A percentile compares a stretch with the other conserved stretches of the same genome.
Evolutionary conservation across 352 stramenopile genomes (phyloP).

Genomic region (Phytopythium vexans): DNA sequence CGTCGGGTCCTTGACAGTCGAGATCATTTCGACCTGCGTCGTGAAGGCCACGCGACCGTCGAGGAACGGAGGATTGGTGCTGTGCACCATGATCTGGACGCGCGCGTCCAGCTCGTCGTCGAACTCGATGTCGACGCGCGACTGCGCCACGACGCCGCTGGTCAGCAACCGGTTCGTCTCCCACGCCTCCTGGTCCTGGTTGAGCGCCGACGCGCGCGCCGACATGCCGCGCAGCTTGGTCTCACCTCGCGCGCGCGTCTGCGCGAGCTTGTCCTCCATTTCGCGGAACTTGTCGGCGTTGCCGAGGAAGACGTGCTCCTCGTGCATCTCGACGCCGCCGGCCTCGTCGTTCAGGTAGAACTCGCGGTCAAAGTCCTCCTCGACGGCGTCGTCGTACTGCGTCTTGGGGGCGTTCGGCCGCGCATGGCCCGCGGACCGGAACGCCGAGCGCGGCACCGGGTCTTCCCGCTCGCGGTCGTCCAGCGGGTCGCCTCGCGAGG

Average conservation of each 20-base stretch:
- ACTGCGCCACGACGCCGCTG: slow-evolving; percentile 88
- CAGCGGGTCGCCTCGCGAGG: not conserved
- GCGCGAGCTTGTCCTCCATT: slow-evolving; percentile 88
- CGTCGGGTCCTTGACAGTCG: slow-evolving; percentile 94
- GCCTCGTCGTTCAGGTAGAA: slow-evolving; percentile 95
- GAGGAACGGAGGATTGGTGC: slow-evolving; percentile 97
- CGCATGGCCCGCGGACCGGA: slow-evolving; percentile 1
- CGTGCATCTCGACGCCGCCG: slow-evolving; percentile 46
- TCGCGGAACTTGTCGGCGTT: slow-evolving; percentile 89
- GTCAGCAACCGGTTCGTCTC: slow-evolving; percentile 97
- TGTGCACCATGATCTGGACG: slow-evolving; percentile 97
- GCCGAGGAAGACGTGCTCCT: slow-evolving; percentile 89
- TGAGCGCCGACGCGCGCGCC: slow-evolving; percentile 89
- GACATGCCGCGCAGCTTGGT: slow-evolving; percentile 89
- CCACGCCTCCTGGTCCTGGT: slow-evolving; percentile 97
- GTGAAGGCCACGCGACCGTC: slow-evolving; percentile 94
- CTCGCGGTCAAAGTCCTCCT: slow-evolving; percentile 93
- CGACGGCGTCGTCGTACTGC: slow-evolving; percentile 72
- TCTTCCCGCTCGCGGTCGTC: not conserved
- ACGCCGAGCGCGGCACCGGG: no score
- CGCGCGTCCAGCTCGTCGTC: slow-evolving; percentile 94
- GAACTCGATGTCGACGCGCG: slow-evolving; percentile 77
- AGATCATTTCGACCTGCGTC: slow-evolving; percentile 93
- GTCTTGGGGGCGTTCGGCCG: slow-evolving; percentile 55
- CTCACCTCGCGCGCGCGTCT: slow-evolving; percentile 76